Percentiles rank a stretch among this genome's conserved stretches.
Conservation (phyloP, 768 basidiomycete species). For the Podaxis pistillaris region DNA sequence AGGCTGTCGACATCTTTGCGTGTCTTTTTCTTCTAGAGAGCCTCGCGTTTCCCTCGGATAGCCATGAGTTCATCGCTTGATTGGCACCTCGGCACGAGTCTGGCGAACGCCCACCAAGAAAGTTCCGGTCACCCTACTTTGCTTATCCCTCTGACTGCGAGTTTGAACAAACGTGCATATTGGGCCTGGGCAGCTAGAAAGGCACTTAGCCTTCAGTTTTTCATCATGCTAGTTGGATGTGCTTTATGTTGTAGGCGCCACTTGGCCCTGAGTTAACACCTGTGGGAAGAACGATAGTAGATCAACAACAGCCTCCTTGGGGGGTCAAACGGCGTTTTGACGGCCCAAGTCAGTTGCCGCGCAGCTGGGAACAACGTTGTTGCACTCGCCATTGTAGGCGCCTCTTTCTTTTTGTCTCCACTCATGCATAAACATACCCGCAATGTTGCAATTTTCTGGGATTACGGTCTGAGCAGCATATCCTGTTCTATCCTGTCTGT, state of each 20-base stretch:
- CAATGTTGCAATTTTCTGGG: conserved; percentile 26
- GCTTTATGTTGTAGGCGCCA: neutral
- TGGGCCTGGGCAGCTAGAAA: neutral
- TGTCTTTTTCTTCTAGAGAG: neutral
- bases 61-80: neutral
- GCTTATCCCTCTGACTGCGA: neutral
- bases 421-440: conserved; percentile 4
- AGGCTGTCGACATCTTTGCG: neutral
- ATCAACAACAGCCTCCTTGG: neutral
- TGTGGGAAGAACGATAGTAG: neutral
- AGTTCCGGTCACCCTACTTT: neutral
- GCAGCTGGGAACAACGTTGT: neutral
- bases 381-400: neutral
- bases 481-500: neutral
- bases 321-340: no score
- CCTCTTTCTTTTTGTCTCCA: neutral
- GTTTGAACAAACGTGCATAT: neutral
- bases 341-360: neutral
- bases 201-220: neutral
- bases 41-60: neutral
- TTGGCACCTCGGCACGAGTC: neutral
- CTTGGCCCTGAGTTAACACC: neutral
- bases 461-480: conserved; percentile 23
- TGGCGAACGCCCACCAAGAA: neutral
- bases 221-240: neutral